Base-by-base conservation (phyloP, 2,329 filamentous ascomycete species). In the Geoglossum cookeanum region DNA sequence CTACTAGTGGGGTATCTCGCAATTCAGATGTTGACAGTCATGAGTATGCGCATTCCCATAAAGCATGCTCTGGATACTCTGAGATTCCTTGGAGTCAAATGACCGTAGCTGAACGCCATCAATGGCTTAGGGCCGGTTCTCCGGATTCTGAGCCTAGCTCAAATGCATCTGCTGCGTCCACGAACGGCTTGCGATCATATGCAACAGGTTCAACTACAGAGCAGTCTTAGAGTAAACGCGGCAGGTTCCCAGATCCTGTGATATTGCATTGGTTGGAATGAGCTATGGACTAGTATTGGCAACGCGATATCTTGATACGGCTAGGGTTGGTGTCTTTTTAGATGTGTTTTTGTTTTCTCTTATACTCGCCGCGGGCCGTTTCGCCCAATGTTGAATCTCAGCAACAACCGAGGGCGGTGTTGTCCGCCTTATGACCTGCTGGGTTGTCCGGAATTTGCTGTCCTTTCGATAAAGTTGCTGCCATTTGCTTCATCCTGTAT, bases 61-160 rank as follows among this genome's bases (percentile, higher is more conserved):
- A 53, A 32, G 11, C 49, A 17, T 53, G 49, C 49, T 53, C 30
- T 53, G 32, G 30, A 53, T 30, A 5, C 49, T 37, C 30, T 35
- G 17, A 53, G 9, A 22, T 53, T 9, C 22, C 30, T 17, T 53
- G 49, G 49, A 37, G 30, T 22, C 30, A 37, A 3, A 37, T 37
- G 49, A 53, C 30, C 15, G 49, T 17, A 53, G 49, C 49, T 53
- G 30, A 53, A 53, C 49, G 49, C 30, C 49, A 53, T 22, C 27
- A 37, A 32, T 53, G 49, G 49, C 49, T 53, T 53, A 53, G 49
- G 30, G 49, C 49, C 29, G 49, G 49, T 37, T 53, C 49, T 37
- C 49, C 49, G 8, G 13, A 53, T 53, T 53, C 49, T 22, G 49
- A 53, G 30, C 49, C 49, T n/a, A 53, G 49, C 49, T 53, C 49